A percentile compares a stretch with the other conserved stretches of the same genome.
These are phyloP conservation scores for Santalum album DNA, from an alignment of 164 flowering plant species.

Conservation along the genomic window DNA sequence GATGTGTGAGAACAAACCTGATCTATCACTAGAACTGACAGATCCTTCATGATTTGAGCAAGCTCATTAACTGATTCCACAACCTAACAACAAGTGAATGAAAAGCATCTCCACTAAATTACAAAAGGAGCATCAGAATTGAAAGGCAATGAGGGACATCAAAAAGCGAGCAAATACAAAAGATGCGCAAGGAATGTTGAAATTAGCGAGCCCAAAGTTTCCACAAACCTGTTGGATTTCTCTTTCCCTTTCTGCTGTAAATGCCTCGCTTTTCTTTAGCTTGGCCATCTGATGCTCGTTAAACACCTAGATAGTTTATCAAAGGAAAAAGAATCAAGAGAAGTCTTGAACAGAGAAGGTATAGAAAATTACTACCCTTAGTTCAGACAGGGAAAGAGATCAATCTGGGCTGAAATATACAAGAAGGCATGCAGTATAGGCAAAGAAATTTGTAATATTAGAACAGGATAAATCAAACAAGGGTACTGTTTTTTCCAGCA, in stretches of 20 bases:
- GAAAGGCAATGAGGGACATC: too few species aligned
- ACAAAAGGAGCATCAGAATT: too few species aligned
- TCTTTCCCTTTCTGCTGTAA: conserved; percentile 84
- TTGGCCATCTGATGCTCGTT: conserved; percentile 72
- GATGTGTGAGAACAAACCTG: conserved; percentile 46
- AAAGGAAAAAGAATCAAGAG: not conserved
- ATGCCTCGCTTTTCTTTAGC: conserved; percentile 69
- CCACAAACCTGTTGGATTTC: conserved; percentile 72
- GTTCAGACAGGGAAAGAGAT: too few species aligned
- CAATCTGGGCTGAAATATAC: too few species aligned
- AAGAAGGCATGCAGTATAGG: too few species aligned
- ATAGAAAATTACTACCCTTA: not conserved
- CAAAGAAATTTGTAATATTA: too few species aligned
- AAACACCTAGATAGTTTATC: conserved; percentile 40
- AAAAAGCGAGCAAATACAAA: too few species aligned
- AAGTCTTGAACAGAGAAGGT: not conserved
- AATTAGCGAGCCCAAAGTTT: not conserved
- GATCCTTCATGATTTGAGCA: conserved; percentile 98
- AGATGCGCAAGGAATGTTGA: too few species aligned
- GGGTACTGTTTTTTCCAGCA: too few species aligned
- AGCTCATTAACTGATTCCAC: conserved; percentile 93
- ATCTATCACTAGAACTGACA: conserved; percentile 90
- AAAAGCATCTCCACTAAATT: too few species aligned
- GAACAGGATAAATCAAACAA: too few species aligned
- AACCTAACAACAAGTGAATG: conserved; percentile 66